A percentile compares a stretch with the other conserved stretches of the same genome.
Evolutionary conservation across 2,329 filamentous ascomycete species (phyloP).

Genomic region (Claviceps purpurea): DNA sequence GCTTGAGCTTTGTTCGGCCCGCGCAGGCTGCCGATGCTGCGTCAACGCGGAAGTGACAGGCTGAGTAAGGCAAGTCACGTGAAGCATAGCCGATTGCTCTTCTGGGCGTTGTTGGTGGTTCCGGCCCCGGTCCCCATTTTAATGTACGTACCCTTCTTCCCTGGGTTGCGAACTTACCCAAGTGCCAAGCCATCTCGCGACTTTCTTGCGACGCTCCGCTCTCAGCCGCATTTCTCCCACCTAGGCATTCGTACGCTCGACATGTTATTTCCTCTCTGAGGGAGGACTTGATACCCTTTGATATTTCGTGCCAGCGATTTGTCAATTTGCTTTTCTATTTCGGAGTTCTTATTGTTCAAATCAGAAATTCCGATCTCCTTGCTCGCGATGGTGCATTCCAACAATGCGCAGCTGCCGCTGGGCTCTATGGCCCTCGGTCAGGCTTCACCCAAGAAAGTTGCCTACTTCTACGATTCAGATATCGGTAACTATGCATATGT

Average conservation of each 20-base stretch:
- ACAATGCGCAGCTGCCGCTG: slow-evolving; percentile 19
- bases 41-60: slow-evolving; percentile 2
- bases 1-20: slow-evolving; percentile 1
- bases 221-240: neutral
- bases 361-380: neutral
- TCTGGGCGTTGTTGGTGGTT: too few relatives aligned
- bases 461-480: slow-evolving; percentile 97
- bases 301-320: neutral
- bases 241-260: neutral
- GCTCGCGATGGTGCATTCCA: slow-evolving; percentile 22
- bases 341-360: neutral
- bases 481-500: slow-evolving; percentile 98
- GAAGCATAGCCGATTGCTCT: neutral
- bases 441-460: slow-evolving; percentile 60
- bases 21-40: neutral
- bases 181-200: slow-evolving; percentile 1
- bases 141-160: neutral
- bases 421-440: slow-evolving; percentile 34
- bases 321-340: neutral
- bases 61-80: slow-evolving; percentile 11
- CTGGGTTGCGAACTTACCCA: neutral
- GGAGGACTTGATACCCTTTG: neutral
- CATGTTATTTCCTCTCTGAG: neutral
- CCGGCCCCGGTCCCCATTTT: too few relatives aligned
- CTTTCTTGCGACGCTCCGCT: neutral